phyloP scores from a whole-genome alignment of 495 filamentous ascomycete species.

The Penicillium fimorum region DNA sequence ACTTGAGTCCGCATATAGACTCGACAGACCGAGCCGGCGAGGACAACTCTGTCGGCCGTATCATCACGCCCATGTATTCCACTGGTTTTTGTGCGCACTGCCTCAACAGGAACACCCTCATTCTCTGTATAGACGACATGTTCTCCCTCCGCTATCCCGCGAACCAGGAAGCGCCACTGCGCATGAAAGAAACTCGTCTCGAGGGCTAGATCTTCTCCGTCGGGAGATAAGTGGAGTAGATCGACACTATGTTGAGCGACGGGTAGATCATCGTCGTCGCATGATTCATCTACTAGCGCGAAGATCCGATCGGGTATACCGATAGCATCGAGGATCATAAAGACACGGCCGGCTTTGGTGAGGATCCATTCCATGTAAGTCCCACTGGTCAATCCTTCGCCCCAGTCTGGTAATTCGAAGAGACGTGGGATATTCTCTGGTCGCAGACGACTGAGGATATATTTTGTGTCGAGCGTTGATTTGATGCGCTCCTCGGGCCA shows the following conservation, averaged over 20 bases:
- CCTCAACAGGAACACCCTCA: constrained; percentile 78
- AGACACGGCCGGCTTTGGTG: constrained; percentile 71
- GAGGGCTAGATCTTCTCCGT: constrained; percentile 56
- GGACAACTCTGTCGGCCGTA: constrained; percentile 67
- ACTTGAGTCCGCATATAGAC: constrained; percentile 72
- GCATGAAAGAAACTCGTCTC: constrained; percentile 74
- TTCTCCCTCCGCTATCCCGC: constrained; percentile 65
- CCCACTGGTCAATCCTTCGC: constrained; percentile 84
- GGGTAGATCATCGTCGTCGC: constrained; percentile 87
- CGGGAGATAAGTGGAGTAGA: constrained; percentile 59
- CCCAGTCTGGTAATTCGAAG: constrained; percentile 71
- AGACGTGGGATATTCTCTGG: constrained; percentile 63
- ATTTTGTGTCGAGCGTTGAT: constrained; percentile 66
- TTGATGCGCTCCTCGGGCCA: constrained; percentile 80
- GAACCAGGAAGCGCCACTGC: constrained; percentile 79
- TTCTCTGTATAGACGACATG: constrained; percentile 73
- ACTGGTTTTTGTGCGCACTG: constrained; percentile 54
- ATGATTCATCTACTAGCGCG: constrained; percentile 76
- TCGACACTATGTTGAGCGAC: constrained; percentile 69
- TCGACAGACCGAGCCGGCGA: constrained; percentile 39
- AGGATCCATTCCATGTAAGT: constrained; percentile 95
- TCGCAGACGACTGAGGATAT: constrained; percentile 64
- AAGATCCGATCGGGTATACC: constrained; percentile 85
- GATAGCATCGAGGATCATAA: constrained; percentile 77
- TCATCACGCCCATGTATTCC: constrained; percentile 47